Conservation (phyloP, 2,329 filamentous ascomycete species). For the Bipolaris cookei region DNA sequence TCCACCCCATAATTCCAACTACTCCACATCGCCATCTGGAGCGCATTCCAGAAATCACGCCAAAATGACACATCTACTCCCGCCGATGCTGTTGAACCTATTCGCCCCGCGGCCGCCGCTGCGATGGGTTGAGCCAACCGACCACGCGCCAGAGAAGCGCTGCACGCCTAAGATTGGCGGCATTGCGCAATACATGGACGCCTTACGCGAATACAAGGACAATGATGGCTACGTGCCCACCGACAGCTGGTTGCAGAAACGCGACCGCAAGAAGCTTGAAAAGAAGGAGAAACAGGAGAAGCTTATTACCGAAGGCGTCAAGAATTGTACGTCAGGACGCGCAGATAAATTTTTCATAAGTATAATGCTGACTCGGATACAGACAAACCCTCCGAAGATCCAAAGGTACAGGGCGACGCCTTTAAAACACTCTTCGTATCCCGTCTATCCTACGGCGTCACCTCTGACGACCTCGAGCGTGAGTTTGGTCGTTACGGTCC, state of each 20-base stretch:
- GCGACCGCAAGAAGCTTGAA: slow-evolving; percentile 82
- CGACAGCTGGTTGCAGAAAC: slow-evolving; percentile 89
- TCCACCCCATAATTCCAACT: slow-evolving; percentile 35
- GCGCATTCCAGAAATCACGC: slow-evolving; percentile 44
- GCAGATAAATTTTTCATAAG: background rate
- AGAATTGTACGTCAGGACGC: slow-evolving; percentile 62
- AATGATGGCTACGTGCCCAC: slow-evolving; percentile 78
- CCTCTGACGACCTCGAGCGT: slow-evolving; percentile 86
- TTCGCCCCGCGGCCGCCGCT: slow-evolving; percentile 93
- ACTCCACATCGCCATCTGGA: slow-evolving; percentile 33
- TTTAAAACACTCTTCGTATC: slow-evolving; percentile 95
- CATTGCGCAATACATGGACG: slow-evolving; percentile 75
- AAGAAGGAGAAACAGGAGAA: slow-evolving; percentile 73
- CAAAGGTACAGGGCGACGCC: slow-evolving; percentile 88
- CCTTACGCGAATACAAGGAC: slow-evolving; percentile 77
- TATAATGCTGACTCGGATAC: slow-evolving; percentile 22
- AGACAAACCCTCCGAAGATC: slow-evolving; percentile 85
- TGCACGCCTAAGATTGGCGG: slow-evolving; percentile 75
- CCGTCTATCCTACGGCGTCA: slow-evolving; percentile 86
- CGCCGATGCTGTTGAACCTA: slow-evolving; percentile 87
- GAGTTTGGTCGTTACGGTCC: slow-evolving; percentile 94
- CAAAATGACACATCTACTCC: slow-evolving; percentile 93
- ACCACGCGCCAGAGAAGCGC: slow-evolving; percentile 82
- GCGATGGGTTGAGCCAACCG: slow-evolving; percentile 83
- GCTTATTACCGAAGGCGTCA: slow-evolving; percentile 67